These are phyloP conservation scores for Auricularia cornea DNA, from an alignment of 768 basidiomycete genomes.

Conservation along the genomic window DNA sequence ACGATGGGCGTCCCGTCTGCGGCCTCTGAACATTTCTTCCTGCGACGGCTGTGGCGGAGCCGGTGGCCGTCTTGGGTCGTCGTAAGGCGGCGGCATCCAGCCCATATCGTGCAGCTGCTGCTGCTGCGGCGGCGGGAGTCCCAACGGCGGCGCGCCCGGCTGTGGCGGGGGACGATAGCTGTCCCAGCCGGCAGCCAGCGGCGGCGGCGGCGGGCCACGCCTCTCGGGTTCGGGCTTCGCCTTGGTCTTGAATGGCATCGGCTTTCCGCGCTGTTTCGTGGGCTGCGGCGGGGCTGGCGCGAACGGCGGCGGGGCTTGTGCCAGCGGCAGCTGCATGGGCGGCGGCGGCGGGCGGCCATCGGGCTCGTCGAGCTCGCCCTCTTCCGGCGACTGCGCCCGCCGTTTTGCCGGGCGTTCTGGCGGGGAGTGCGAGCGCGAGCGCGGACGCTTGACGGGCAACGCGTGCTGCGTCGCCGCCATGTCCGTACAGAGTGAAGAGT, in stretches of 20 bases:
- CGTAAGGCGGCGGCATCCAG: background rate
- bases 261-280: slow-evolving; percentile 28
- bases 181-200: slow-evolving; percentile 1
- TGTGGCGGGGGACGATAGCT: slow-evolving; percentile 3
- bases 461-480: background rate
- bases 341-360: slow-evolving; percentile 13
- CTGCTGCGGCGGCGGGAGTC: too few species aligned
- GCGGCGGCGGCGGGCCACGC: background rate
- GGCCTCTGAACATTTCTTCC: too few species aligned
- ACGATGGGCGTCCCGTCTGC: too few species aligned
- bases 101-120: background rate
- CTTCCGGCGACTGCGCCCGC: slow-evolving; percentile 54
- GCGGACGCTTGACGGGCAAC: background rate
- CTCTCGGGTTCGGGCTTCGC: slow-evolving; percentile 47
- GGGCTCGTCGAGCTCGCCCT: slow-evolving; percentile 71
- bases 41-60: too few species aligned
- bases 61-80: too few species aligned
- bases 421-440: slow-evolving; percentile 35
- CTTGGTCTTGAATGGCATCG: slow-evolving; percentile 33
- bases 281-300: slow-evolving; percentile 13
- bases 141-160: background rate
- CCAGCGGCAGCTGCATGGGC: slow-evolving; percentile 9
- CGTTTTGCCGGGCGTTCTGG: slow-evolving; percentile 47
- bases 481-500: background rate
- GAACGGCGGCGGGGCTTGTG: background rate